A percentile compares a stretch with the other conserved stretches of the same genome.
phyloP scores from a whole-genome alignment of 2,329 filamentous ascomycete genomes.

The Sordariomycetes sp. region DNA sequence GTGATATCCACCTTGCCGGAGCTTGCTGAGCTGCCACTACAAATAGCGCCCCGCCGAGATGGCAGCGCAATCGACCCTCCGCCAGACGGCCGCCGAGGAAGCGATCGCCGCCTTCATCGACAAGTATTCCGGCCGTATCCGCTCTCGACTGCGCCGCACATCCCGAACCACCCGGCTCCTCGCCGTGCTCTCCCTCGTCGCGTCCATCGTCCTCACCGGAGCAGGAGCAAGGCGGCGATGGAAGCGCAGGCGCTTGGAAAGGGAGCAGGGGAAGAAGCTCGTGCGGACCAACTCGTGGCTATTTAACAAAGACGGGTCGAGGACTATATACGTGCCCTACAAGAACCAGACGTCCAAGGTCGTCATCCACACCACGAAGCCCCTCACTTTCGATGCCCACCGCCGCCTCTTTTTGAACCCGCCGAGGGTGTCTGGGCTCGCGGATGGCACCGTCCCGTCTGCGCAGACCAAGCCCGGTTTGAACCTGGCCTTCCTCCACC shows the following conservation, averaged over 20 bases:
- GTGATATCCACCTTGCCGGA: background rate
- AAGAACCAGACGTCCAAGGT: constrained; percentile 82
- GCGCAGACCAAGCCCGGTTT: constrained; percentile 85
- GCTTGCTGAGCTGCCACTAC: background rate
- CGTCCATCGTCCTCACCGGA: constrained; percentile 66
- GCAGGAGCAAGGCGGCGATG: constrained; percentile 73
- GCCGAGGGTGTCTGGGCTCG: constrained; percentile 66
- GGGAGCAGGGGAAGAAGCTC: constrained; percentile 68
- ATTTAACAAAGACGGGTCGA: constrained; percentile 84
- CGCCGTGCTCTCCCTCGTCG: constrained; percentile 59
- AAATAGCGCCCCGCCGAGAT: constrained; percentile 29
- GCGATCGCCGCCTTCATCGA: constrained; percentile 51
- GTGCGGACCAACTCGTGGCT: constrained; percentile 86
- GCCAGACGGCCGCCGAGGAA: constrained; percentile 50
- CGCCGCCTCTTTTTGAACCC: constrained; percentile 85
- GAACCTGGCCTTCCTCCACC: constrained; percentile 91
- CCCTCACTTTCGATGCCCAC: constrained; percentile 92
- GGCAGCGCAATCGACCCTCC: constrained; percentile 80
- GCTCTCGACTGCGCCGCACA: constrained; percentile 43
- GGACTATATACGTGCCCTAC: constrained; percentile 92
- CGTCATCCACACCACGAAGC: constrained; percentile 78
- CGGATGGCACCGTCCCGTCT: constrained; percentile 65
- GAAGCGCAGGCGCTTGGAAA: constrained; percentile 59
- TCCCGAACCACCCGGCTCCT: constrained; percentile 61
- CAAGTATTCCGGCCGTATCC: constrained; percentile 41